Base-by-base conservation (phyloP, 371 early-diverging fungal species). In the Haplosporangium sp. region DNA sequence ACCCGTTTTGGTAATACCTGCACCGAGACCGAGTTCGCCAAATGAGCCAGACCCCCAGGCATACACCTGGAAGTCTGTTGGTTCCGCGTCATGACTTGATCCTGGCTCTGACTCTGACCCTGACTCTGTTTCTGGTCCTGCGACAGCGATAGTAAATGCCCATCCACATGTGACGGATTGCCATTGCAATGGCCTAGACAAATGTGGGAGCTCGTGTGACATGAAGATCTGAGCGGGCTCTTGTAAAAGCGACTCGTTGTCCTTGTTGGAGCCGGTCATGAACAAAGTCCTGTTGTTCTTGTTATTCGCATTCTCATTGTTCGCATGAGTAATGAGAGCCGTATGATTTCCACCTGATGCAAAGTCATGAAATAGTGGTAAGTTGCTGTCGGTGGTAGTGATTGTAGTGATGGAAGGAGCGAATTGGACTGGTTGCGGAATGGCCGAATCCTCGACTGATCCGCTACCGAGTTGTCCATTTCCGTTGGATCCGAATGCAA, bases 341-440 rank as follows among this genome's bases (percentile, higher is more conserved):
- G 91, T 82, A 62, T 92, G 93, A 59, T 92, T 92, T 5, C 90
- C 89, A 14, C 92, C 93, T 18, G 90, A 89, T 6, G 69, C 63
- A 64, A 81, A 72, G 50, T 56, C 66, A 21, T 51, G 61, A 41
- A 72, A 77, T 37, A 73, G 73, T 2, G 61, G 11, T 46, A 12
- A n/a, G 23, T 42, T 45, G 41, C 47, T 9, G 43, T 37, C 9
- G 42, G 47, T 51, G 40, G 51, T 38, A 18, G 0, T 18, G 54
- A 29, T 55, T 14, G 43, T 45, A 16, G 43, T 13, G 62, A 55
- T 14, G 46, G 40, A 55, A 21, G 67, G 45, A 14, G 23, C 37
- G 55, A 59, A 58, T 36, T 48, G 67, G 14, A 59, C 62, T 11
- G 18, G 50, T 11, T 42, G 66, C 6, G 83, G 80, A 20, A 29